Evolutionary conservation across 176 grass and related monocot species (phyloP).

Genomic region (Poa pratensis): DNA sequence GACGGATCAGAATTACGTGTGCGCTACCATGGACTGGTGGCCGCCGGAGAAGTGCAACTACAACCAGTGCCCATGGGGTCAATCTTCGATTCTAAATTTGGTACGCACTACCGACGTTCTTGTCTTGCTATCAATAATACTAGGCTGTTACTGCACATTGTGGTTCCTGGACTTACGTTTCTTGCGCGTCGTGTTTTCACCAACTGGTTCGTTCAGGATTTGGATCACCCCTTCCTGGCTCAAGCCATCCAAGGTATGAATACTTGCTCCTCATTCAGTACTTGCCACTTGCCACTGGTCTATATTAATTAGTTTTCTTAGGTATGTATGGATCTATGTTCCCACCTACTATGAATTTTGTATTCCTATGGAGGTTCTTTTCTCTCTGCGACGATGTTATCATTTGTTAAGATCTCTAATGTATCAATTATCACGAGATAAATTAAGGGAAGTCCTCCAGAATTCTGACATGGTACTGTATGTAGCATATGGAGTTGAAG

Average conservation of each 20-base stretch:
- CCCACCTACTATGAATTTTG: not conserved
- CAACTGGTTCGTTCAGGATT: constrained; percentile 53
- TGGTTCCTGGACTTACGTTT: constrained; percentile 26
- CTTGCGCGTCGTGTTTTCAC: constrained; percentile 6
- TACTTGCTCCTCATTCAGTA: constrained; percentile 11
- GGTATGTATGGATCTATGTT: not conserved
- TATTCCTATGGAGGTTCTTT: not conserved
- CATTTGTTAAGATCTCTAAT: not conserved
- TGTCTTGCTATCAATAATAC: not conserved
- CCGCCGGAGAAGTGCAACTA: constrained; percentile 97
- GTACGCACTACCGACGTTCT: constrained; percentile 34
- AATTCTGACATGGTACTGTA: not conserved
- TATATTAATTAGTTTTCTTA: not conserved
- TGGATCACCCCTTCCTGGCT: constrained; percentile 84
- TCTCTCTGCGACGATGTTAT: not conserved
- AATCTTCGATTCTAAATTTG: constrained; percentile 91
- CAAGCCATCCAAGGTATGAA: constrained; percentile 76
- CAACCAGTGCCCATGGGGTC: constrained; percentile 93
- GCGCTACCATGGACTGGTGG: constrained; percentile 99
- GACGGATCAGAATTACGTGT: constrained; percentile 78
- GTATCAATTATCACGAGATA: not conserved
- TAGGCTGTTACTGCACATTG: not conserved
- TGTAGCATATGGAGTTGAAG: not conserved
- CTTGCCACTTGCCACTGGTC: not conserved
- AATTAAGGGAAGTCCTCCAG: not conserved